A percentile compares a stretch with the other conserved stretches of the same genome.
phyloP scores from a whole-genome alignment of 768 basidiomycete genomes.

The Boletellus ananas region DNA sequence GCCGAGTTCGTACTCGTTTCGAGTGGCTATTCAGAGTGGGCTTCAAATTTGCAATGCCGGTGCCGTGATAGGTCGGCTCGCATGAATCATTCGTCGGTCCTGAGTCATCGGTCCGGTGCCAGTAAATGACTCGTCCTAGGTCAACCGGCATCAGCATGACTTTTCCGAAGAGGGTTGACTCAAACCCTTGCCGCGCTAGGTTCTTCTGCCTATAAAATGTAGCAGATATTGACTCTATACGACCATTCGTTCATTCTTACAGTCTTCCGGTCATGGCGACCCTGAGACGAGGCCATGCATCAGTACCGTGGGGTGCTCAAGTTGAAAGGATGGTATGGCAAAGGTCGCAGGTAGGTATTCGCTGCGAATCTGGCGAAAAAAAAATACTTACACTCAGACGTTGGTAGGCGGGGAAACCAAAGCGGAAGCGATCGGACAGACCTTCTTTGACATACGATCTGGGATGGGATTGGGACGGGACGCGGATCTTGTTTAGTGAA shows the following conservation, averaged over 20 bases:
- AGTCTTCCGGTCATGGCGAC: conserved; percentile 15
- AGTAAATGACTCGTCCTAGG: conserved; percentile 12
- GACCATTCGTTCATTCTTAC: background rate
- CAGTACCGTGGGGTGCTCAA: conserved; percentile 4
- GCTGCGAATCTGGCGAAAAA: background rate
- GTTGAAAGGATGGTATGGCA: conserved; percentile 7
- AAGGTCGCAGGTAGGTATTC: conserved; percentile 12
- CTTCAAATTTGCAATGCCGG: too few species aligned
- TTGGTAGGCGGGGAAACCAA: conserved; percentile 15
- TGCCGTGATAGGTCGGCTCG: background rate
- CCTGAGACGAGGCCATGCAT: conserved; percentile 10
- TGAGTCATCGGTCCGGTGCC: background rate
- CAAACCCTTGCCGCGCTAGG: background rate
- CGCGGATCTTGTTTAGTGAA: conserved; percentile 5
- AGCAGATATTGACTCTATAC: background rate
- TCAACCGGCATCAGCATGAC: conserved; percentile 10
- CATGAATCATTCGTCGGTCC: background rate
- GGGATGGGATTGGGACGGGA: conserved; percentile 27
- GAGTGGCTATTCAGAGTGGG: too few species aligned
- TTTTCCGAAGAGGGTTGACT: conserved; percentile 8
- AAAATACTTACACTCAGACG: background rate
- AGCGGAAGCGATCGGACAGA: conserved; percentile 6
- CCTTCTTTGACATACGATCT: conserved; percentile 14
- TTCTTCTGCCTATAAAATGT: conserved; percentile 13
- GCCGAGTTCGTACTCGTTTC: too few species aligned